These are phyloP conservation scores for Leucoagaricus sp. DNA, from an alignment of 1,284 basidiomycete genomes.

Conservation along the genomic window DNA sequence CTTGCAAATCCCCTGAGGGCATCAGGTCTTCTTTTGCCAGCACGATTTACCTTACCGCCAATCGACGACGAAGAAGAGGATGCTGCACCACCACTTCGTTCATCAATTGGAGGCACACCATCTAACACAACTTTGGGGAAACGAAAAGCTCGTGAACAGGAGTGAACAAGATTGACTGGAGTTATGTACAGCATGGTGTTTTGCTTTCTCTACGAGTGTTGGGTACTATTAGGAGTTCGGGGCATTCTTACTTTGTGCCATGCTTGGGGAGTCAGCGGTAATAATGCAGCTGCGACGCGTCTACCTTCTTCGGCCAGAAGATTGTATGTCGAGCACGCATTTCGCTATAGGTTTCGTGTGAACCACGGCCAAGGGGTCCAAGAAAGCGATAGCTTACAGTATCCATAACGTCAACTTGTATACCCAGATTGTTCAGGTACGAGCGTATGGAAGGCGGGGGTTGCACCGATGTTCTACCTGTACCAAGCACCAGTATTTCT, in stretches of 20 bases:
- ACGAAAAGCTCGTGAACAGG: conserved; percentile 36
- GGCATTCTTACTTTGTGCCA: conserved; percentile 43
- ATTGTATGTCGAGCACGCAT: conserved; percentile 95
- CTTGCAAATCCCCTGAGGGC: neutral
- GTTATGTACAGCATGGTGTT: neutral
- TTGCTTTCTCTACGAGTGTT: conserved; percentile 8
- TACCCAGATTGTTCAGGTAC: conserved; percentile 77
- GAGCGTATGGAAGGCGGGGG: conserved; percentile 71
- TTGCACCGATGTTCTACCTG: conserved; percentile 73
- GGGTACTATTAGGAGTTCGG: neutral
- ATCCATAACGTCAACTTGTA: conserved; percentile 94
- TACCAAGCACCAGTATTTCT: conserved; percentile 93
- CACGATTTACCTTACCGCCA: conserved; percentile 34
- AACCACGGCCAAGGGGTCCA: neutral
- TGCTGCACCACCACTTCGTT: conserved; percentile 22
- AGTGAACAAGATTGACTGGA: conserved; percentile 7
- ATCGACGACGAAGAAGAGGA: conserved; percentile 36
- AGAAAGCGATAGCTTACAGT: conserved; percentile 62
- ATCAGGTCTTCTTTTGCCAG: conserved; percentile 31
- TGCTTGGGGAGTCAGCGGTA: conserved; percentile 57
- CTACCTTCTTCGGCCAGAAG: conserved; percentile 90
- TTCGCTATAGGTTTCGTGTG: conserved; percentile 52
- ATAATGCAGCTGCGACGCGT: conserved; percentile 85
- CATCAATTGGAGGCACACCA: conserved; percentile 20
- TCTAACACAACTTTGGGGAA: conserved; percentile 36